phyloP scores from a whole-genome alignment of 106 monocot species.

The Dendrobium nobile region DNA sequence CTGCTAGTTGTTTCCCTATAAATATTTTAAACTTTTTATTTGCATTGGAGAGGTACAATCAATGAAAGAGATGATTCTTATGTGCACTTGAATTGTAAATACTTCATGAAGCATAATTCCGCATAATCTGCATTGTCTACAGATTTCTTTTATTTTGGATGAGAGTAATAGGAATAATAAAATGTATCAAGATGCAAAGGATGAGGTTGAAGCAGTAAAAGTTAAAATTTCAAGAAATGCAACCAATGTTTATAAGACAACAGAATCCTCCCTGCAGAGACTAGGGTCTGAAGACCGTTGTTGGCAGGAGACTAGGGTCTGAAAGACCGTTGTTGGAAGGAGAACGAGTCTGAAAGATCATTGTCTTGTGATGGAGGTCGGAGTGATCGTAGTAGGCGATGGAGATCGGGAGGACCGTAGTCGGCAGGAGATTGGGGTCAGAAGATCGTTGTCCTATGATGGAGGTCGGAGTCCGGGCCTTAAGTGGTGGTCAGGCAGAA shows the following conservation, averaged over 20 bases:
- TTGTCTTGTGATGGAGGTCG: too few relatives aligned
- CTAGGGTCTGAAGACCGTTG: too few relatives aligned
- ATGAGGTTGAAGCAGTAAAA: conserved; percentile 38
- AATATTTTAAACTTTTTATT: neutral
- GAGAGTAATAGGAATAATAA: conserved; percentile 48
- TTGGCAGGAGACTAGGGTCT: too few relatives aligned
- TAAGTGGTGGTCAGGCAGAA: too few relatives aligned
- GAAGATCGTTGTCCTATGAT: too few relatives aligned
- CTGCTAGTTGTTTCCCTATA: neutral
- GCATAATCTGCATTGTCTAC: conserved; percentile 13
- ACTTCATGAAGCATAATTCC: conserved; percentile 1
- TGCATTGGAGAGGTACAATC: neutral
- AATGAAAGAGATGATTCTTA: neutral
- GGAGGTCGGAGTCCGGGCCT: too few relatives aligned
- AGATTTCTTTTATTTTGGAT: conserved; percentile 59
- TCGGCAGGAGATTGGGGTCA: too few relatives aligned
- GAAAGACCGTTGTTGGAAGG: too few relatives aligned
- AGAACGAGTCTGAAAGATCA: too few relatives aligned
- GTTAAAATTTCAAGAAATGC: conserved; percentile 51
- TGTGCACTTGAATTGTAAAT: neutral
- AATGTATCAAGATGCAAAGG: conserved; percentile 46
- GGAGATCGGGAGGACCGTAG: too few relatives aligned
- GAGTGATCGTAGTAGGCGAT: too few relatives aligned
- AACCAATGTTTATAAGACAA: conserved; percentile 31
- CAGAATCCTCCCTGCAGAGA: conserved; percentile 39